Evolutionary conservation across 371 early-diverging fungal species (phyloP).

Genomic region (Rhizopus stolonifer): DNA sequence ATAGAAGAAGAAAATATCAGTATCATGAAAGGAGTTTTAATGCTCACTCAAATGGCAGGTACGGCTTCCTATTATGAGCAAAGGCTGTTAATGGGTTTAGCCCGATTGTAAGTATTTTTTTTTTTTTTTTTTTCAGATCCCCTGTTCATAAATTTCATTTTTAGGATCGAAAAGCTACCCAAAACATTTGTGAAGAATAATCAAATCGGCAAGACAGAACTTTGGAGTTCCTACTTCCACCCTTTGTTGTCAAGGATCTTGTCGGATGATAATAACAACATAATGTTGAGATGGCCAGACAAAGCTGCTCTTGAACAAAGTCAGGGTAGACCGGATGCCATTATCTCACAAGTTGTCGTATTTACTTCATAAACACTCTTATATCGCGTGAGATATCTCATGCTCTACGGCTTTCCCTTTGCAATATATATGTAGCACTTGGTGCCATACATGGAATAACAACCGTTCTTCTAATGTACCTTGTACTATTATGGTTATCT

Average conservation of each 20-base stretch:
- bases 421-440: no score
- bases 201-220: background rate
- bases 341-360: background rate
- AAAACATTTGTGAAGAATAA: background rate
- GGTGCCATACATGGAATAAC: no score
- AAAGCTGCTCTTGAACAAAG: background rate
- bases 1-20: background rate
- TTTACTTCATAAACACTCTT: no score
- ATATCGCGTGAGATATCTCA: no score
- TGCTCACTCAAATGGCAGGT: background rate
- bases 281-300: background rate
- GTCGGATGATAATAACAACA: background rate
- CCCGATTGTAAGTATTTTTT: background rate
- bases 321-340: background rate
- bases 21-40: constrained; percentile 1
- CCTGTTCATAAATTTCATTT: constrained; percentile 1
- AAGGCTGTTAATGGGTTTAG: background rate
- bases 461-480: no score
- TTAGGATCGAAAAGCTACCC: background rate
- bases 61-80: background rate
- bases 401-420: no score
- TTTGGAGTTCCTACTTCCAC: background rate
- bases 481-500: no score
- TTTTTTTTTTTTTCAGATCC: background rate
- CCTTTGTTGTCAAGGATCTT: background rate